Base-by-base conservation (phyloP, 768 basidiomycete species). In the Cubamyces sp. region DNA sequence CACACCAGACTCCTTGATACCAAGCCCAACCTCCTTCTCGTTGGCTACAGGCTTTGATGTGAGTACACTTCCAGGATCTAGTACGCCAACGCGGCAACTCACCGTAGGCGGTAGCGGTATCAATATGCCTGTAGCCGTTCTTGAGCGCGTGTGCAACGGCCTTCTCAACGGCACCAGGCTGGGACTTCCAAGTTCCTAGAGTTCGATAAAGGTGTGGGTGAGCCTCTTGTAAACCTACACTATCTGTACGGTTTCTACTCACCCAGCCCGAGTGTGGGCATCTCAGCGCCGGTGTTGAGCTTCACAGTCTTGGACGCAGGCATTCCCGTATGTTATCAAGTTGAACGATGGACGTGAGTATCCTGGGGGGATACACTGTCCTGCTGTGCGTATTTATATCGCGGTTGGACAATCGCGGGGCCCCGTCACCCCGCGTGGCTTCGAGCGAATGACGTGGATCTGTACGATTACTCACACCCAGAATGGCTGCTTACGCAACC, bases 11-110 rank as follows among this genome's bases (percentile, higher is more conserved):
- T 80, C 79, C 67, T 83, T 86, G 76, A 95, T 87, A 30, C 93
- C 94, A 56, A 85, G 69, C 15, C 93, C 94, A 46, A 96, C 94
- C 74, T 92, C 91, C 39, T 79, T 77, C 75, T 95, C 91, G 71
- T 94, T 94, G 54, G 75, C 74, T 73, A 64, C 16, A 9, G 42
- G 51, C 11, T 30, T 34, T 6, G 48, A 2, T 26, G 26, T 49
- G 25, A 49, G 48, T 26, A 49, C 26, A 16, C 14, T 25, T 5
- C 28, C 26, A 15, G 4, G 16, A 11, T 14, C 14, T 49, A 5
- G 5, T 16, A 14, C 14, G 6, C 25, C 48, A 16, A 30, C 45
- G 48, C 25, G 6, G 64, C 67, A 21, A 57, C 58, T 26, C 60
- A 75, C 75, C 75, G 72, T 91, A 90, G 6, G 78, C 87, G 21